phyloP scores from a whole-genome alignment of 129 eudicot genomes.

The Daucus carota region DNA sequence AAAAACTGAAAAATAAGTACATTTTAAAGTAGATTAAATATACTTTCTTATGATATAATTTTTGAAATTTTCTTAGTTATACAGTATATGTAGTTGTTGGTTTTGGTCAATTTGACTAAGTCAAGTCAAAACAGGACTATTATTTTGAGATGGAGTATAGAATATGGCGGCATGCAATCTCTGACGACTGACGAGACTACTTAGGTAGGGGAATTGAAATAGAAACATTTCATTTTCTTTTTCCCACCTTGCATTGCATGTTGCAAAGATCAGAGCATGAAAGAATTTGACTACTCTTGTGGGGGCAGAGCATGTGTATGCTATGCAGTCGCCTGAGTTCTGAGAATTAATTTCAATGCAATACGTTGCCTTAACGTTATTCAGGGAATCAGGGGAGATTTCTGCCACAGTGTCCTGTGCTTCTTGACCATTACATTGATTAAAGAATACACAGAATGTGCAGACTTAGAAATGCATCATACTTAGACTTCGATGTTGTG shows the following conservation, averaged over 20 bases:
- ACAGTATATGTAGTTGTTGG: too few relatives aligned
- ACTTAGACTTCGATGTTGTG: neutral
- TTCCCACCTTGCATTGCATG: slow-evolving; percentile 50
- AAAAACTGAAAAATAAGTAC: too few relatives aligned
- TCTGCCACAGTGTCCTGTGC: slow-evolving; percentile 18
- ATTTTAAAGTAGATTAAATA: too few relatives aligned
- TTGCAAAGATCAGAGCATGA: slow-evolving; percentile 36
- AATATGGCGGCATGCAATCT: slow-evolving; percentile 38
- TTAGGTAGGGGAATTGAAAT: slow-evolving; percentile 42
- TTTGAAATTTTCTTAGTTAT: too few relatives aligned
- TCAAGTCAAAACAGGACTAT: too few relatives aligned
- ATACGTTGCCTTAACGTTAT: too few relatives aligned
- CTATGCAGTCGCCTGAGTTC: slow-evolving; percentile 33
- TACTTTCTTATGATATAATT: too few relatives aligned
- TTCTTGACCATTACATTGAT: neutral
- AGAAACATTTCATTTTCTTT: slow-evolving; percentile 34
- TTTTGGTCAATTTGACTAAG: too few relatives aligned
- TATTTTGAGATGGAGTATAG: too few relatives aligned
- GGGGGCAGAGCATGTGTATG: slow-evolving; percentile 31
- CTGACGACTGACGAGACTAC: slow-evolving; percentile 47
- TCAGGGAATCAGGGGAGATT: slow-evolving; percentile 31
- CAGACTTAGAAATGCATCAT: neutral
- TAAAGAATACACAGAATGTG: neutral
- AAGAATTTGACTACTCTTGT: slow-evolving; percentile 42
- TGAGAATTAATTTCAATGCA: slow-evolving; percentile 39